Evolutionary conservation across 345 rosid genomes (phyloP), one percentile per base, ranked within the genome.

Genomic region (Erucastrum elatum): DNA sequence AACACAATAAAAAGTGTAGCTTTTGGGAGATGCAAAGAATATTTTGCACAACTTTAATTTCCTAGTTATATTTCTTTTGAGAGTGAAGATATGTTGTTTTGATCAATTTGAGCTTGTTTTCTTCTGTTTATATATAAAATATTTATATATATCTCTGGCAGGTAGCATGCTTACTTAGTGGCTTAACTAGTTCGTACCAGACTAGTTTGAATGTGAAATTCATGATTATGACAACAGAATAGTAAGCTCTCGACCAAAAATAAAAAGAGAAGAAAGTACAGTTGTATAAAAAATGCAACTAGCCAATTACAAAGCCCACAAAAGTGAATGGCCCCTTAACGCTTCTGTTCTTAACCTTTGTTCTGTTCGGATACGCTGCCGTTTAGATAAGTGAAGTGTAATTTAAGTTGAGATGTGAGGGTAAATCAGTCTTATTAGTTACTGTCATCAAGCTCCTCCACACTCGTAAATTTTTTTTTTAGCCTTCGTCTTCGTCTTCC

Each of bases 401-500:
- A 13, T n/a, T 10, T 77, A 39, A 53, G 59, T 37, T 6, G 12
- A 30, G 56, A 44, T 5, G 6, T 1, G 33, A 78, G 82, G 82
- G 82, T 46, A 81, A 6, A 70, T 49, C 0, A 0, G 83, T 75
- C 68, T 65, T 5, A 10, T 39, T 44, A 70, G 59, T 0, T 4
- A 66, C 30, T 58, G 68, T 75, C 73, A 75, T 65, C 76, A 66
- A 64, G 33, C 71, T 68, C 70, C 55, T 7, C 68, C 71, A 5
- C 68, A 44, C 64, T 56, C 44, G 0, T 53, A 26, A 49, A 4
- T n/a, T 49, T 49, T 39, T 49, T 39, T 67, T 61, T 64, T 56
- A 44, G 68, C 34, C 39, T 69, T 73, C 34, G 26, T 34, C 34
- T 71, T 71, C 33, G 26, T 11, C 49, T 53, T 55, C n/a, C 13